Percentiles rank a stretch among this genome's conserved stretches.
Evolutionary conservation across 148 eudicot genomes (phyloP).

Genomic region (Selenicereus undatus): DNA sequence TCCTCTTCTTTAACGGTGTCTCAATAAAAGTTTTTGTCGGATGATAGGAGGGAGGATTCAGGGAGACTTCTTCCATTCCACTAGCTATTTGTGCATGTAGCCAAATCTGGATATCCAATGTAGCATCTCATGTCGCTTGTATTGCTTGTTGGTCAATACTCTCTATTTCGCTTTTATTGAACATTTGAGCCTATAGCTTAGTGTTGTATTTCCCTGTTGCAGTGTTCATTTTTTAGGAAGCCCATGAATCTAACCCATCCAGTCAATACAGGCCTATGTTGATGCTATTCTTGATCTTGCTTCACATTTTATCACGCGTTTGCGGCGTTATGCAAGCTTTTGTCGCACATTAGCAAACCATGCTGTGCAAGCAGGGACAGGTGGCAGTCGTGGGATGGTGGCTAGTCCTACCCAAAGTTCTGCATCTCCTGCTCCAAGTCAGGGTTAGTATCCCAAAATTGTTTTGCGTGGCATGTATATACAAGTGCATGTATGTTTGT

Average conservation of each 20-base stretch:
- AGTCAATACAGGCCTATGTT: slow-evolving; percentile 76
- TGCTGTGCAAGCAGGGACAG: slow-evolving; percentile 82
- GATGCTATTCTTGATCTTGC: slow-evolving; percentile 96
- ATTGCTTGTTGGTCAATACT: not conserved
- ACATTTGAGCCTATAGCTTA: not conserved
- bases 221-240: not conserved
- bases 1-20: not conserved
- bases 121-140: not conserved
- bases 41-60: not conserved
- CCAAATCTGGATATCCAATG: not conserved
- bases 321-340: slow-evolving; percentile 97
- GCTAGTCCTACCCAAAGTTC: slow-evolving; percentile 85
- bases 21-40: not conserved
- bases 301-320: slow-evolving; percentile 95
- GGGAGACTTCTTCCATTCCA: not conserved
- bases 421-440: slow-evolving; percentile 66
- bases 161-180: not conserved
- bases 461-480: not conserved
- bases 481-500: not conserved
- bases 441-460: slow-evolving; percentile 50
- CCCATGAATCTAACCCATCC: slow-evolving; percentile 11
- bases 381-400: slow-evolving; percentile 84
- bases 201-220: not conserved
- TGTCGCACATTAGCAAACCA: slow-evolving; percentile 97
- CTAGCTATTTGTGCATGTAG: not conserved